These are phyloP conservation scores for Irineochytrium annulatum DNA, from an alignment of 192 early-diverging fungal genomes.

Conservation along the genomic window DNA sequence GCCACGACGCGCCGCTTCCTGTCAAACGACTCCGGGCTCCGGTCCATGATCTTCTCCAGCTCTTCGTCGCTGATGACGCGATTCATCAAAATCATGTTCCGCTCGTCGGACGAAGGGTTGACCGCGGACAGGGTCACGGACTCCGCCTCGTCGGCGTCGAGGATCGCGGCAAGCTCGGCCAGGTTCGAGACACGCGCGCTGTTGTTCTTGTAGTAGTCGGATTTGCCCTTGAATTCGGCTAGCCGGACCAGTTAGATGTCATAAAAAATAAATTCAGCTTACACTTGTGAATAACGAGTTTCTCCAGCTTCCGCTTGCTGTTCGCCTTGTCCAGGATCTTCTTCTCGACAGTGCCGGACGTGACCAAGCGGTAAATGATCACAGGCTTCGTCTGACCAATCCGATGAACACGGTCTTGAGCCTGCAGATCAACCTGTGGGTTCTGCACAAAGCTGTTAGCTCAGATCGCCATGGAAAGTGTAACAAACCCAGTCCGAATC, in stretches of 20 bases:
- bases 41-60: slow-evolving; percentile 37
- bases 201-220: slow-evolving; percentile 32
- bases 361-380: slow-evolving; percentile 83
- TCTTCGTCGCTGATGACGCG: slow-evolving; percentile 37
- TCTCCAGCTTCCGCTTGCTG: slow-evolving; percentile 84
- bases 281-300: slow-evolving; percentile 89
- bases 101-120: slow-evolving; percentile 5
- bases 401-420: slow-evolving; percentile 87
- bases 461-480: neutral
- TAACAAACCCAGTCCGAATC: slow-evolving; percentile 67
- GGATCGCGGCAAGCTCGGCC: slow-evolving; percentile 68
- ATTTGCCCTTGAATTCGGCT: slow-evolving; percentile 44
- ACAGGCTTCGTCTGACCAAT: slow-evolving; percentile 94
- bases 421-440: slow-evolving; percentile 97
- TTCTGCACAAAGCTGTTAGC: slow-evolving; percentile 53
- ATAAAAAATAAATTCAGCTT: neutral
- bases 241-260: neutral
- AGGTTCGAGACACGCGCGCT: slow-evolving; percentile 28
- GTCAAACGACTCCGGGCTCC: slow-evolving; percentile 35
- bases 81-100: slow-evolving; percentile 28
- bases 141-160: slow-evolving; percentile 69
- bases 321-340: slow-evolving; percentile 77
- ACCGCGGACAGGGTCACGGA: slow-evolving; percentile 34
- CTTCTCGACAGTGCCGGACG: slow-evolving; percentile 78
- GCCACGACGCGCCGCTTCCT: too few species aligned